Evolutionary conservation across 1,284 basidiomycete species (phyloP).

Genomic region (Anthracocystis setariae): DNA sequence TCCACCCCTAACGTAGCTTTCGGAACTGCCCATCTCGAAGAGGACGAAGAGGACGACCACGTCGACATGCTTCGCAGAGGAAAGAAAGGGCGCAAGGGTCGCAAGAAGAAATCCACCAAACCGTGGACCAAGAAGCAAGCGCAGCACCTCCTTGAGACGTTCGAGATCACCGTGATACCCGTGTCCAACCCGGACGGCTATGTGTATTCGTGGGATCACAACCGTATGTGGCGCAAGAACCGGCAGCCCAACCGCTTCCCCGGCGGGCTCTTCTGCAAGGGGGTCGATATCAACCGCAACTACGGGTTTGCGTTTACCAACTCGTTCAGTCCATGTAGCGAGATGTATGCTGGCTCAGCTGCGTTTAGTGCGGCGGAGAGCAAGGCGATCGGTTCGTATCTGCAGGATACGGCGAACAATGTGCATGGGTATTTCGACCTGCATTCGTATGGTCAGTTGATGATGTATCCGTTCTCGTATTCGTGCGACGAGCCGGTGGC

Average conservation of each 20-base stretch:
- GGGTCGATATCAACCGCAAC: slow-evolving; percentile 79
- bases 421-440: slow-evolving; percentile 79
- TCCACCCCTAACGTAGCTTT: background rate
- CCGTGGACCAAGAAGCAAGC: slow-evolving; percentile 26
- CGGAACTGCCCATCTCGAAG: background rate
- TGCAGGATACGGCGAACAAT: slow-evolving; percentile 70
- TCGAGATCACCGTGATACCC: slow-evolving; percentile 81
- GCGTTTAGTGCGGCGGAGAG: slow-evolving; percentile 78
- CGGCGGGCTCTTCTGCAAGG: slow-evolving; percentile 71
- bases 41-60: background rate
- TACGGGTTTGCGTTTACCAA: slow-evolving; percentile 74
- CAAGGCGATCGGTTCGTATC: slow-evolving; percentile 77
- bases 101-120: slow-evolving; percentile 5
- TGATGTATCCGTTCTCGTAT: slow-evolving; percentile 78
- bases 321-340: slow-evolving; percentile 67
- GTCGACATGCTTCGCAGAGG: background rate
- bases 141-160: slow-evolving; percentile 72
- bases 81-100: slow-evolving; percentile 3
- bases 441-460: slow-evolving; percentile 80
- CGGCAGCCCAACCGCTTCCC: slow-evolving; percentile 71
- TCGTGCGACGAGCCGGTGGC: slow-evolving; percentile 76
- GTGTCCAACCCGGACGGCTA: slow-evolving; percentile 87
- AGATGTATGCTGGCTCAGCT: slow-evolving; percentile 35
- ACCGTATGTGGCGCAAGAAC: slow-evolving; percentile 86
- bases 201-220: slow-evolving; percentile 74